Evolutionary conservation across 2,329 filamentous ascomycete genomes (phyloP).

Genomic region (Hypoxylon sp.): DNA sequence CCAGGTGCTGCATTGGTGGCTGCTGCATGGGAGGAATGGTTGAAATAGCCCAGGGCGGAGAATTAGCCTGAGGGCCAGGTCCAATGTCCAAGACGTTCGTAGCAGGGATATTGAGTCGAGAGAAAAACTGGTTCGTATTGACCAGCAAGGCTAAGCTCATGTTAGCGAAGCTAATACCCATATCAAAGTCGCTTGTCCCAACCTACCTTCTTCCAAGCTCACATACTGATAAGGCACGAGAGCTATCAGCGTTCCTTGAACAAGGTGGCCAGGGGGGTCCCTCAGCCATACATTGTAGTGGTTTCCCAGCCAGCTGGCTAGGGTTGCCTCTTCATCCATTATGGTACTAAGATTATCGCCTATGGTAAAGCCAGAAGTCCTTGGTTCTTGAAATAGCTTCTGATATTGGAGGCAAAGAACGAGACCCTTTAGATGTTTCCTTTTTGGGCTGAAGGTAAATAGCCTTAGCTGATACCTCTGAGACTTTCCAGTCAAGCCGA

Average conservation of each 20-base stretch:
- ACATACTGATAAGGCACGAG: slow-evolving; percentile 49
- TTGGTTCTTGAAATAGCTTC: neutral
- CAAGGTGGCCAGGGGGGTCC: slow-evolving; percentile 45
- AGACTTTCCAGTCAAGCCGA: neutral
- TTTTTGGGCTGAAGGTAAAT: neutral
- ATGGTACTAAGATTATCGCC: neutral
- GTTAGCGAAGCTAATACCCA: slow-evolving; percentile 24
- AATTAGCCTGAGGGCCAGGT: neutral
- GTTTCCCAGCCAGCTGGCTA: slow-evolving; percentile 50
- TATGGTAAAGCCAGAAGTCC: neutral
- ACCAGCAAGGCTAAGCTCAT: slow-evolving; percentile 37
- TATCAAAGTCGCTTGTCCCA: slow-evolving; percentile 1
- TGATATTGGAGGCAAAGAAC: neutral
- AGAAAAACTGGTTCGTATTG: slow-evolving; percentile 41
- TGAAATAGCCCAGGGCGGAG: slow-evolving; percentile 45
- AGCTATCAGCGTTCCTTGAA: slow-evolving; percentile 45
- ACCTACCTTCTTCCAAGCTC: slow-evolving; percentile 46
- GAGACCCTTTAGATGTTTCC: neutral
- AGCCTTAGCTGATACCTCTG: too few relatives aligned
- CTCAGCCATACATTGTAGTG: slow-evolving; percentile 47
- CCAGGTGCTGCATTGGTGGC: slow-evolving; percentile 53
- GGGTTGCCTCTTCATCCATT: slow-evolving; percentile 25
- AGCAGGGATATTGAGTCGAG: slow-evolving; percentile 45
- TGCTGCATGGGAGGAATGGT: slow-evolving; percentile 43
- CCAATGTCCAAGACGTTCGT: slow-evolving; percentile 51